phyloP scores from a whole-genome alignment of 148 eudicot species.

The Mesembryanthemum crystallinum region DNA sequence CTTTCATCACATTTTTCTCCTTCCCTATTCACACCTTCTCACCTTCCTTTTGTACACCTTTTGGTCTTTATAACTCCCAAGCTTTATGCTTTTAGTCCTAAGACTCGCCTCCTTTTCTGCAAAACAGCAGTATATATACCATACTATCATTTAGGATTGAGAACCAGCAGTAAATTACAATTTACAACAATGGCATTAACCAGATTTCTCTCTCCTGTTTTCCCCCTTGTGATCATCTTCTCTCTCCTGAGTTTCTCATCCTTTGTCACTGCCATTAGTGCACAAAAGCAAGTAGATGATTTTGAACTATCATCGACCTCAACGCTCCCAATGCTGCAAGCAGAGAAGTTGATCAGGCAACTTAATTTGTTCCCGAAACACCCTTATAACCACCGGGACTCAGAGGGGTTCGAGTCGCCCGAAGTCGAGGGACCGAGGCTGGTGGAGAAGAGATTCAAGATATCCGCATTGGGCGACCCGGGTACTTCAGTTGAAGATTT shows the following conservation, averaged over 20 bases:
- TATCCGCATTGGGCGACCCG: constrained; percentile 44
- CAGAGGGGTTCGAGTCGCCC: background rate
- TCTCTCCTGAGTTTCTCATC: background rate
- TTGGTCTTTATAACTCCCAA: no score
- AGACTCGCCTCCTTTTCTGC: no score
- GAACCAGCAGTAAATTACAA: no score
- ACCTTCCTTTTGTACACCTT: constrained; percentile 16
- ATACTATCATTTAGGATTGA: no score
- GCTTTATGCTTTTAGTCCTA: background rate
- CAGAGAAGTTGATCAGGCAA: constrained; percentile 42
- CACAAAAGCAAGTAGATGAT: constrained; percentile 1
- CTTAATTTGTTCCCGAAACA: constrained; percentile 63
- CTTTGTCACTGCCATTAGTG: background rate
- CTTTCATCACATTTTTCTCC: constrained; percentile 28
- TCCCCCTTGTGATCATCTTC: background rate
- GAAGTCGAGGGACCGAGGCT: constrained; percentile 19
- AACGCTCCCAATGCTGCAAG: constrained; percentile 36
- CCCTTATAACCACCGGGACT: constrained; percentile 36
- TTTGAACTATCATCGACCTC: constrained; percentile 25
- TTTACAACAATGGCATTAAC: background rate
- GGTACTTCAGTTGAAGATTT: constrained; percentile 48
- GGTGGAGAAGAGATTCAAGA: constrained; percentile 45
- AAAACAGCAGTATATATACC: background rate
- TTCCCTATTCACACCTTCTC: constrained; percentile 29
- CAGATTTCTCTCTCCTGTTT: background rate